Conservation (phyloP, 352 stramenopile genomes). For the Pythium apleroticum region DNA sequence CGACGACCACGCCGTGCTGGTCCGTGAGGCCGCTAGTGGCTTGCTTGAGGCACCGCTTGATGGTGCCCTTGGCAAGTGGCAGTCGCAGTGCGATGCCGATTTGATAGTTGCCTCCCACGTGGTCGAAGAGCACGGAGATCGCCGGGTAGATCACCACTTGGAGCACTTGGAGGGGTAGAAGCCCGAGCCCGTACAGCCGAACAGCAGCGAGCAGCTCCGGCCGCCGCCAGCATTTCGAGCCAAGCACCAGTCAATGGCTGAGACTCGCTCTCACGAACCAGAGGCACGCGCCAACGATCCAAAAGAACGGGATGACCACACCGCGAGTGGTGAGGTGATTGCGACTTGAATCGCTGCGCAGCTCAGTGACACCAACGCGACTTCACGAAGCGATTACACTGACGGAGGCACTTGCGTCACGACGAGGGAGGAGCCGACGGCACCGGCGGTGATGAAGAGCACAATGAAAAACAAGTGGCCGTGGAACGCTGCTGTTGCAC, state of each 20-base stretch:
- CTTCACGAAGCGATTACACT: conserved; percentile 13
- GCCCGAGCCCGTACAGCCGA: not conserved
- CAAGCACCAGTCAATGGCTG: conserved; percentile 15
- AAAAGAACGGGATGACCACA: conserved; percentile 7
- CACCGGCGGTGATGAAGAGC: conserved; percentile 5
- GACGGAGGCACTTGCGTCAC: conserved; percentile 9
- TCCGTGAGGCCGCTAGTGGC: conserved; percentile 9
- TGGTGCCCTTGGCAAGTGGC: conserved; percentile 25
- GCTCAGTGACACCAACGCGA: not conserved
- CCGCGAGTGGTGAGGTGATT: not conserved
- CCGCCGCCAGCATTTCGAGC: conserved; percentile 11
- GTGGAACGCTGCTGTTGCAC: not conserved
- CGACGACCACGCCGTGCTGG: conserved; percentile 15
- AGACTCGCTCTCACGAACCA: conserved; percentile 2
- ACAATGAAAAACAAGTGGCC: conserved; percentile 12
- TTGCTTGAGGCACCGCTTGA: conserved; percentile 14
- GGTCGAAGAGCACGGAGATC: conserved; percentile 29
- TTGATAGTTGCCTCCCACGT: conserved; percentile 1
- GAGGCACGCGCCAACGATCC: conserved; percentile 4
- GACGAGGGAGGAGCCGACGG: conserved; percentile 4
- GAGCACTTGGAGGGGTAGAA: conserved; percentile 9
- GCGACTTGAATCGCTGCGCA: not conserved
- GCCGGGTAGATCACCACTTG: conserved; percentile 28
- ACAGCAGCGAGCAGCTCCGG: not conserved
- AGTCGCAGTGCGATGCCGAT: conserved; percentile 21